A percentile compares a stretch with the other conserved stretches of the same genome.
These are phyloP conservation scores for Blastobotrys ciferrii DNA, from an alignment of 1,139 yeast species.

Conservation along the genomic window DNA sequence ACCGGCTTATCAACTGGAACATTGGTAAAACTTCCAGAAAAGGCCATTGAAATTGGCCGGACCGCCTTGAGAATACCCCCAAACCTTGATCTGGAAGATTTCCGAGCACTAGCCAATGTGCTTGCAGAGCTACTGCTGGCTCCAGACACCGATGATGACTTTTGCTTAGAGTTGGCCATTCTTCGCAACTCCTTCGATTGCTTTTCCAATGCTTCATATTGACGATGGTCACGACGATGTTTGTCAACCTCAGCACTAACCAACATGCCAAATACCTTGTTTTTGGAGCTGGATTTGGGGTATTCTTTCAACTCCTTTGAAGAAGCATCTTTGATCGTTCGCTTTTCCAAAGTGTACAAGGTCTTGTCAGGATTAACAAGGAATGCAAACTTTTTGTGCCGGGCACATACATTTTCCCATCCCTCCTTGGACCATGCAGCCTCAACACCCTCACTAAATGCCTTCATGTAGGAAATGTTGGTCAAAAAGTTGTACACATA, in stretches of 20 bases:
- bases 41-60: slow-evolving; percentile 43
- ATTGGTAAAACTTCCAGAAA: slow-evolving; percentile 31
- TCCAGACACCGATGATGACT: slow-evolving; percentile 10
- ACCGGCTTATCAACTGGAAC: slow-evolving; percentile 52
- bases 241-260: slow-evolving; percentile 51
- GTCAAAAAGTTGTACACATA: slow-evolving; percentile 55
- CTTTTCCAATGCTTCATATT: slow-evolving; percentile 43
- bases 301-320: slow-evolving; percentile 43
- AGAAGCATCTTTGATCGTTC: slow-evolving; percentile 43
- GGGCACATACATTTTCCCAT: slow-evolving; percentile 7
- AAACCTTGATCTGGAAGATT: slow-evolving; percentile 27
- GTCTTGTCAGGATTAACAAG: slow-evolving; percentile 32
- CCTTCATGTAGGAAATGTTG: slow-evolving; percentile 47
- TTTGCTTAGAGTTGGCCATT: slow-evolving; percentile 20
- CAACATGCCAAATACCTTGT: slow-evolving; percentile 45
- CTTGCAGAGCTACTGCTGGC: slow-evolving; percentile 8
- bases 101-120: slow-evolving; percentile 7
- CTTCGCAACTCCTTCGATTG: slow-evolving; percentile 41
- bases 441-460: slow-evolving; percentile 8
- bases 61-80: slow-evolving; percentile 42
- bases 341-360: slow-evolving; percentile 32
- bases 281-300: slow-evolving; percentile 35
- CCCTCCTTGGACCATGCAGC: slow-evolving; percentile 7
- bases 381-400: slow-evolving; percentile 27
- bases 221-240: slow-evolving; percentile 49